phyloP scores from a whole-genome alignment of 257 asterid genomes.

The Phtheirospermum japonicum region DNA sequence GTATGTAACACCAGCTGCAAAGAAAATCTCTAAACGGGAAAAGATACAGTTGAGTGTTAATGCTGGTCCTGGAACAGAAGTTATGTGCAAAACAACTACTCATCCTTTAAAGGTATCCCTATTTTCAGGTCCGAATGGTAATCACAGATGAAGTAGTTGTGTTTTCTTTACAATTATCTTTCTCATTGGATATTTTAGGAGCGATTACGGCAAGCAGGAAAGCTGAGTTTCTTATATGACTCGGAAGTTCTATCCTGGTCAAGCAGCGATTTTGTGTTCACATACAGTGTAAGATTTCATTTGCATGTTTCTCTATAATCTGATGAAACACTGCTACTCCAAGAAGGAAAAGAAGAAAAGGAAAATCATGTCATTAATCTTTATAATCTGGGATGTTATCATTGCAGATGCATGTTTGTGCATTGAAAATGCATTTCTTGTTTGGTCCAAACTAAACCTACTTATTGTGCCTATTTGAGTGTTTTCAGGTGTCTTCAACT shows the following conservation, averaged over 20 bases:
- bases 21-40: slow-evolving; percentile 79
- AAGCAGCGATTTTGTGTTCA: slow-evolving; percentile 55
- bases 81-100: slow-evolving; percentile 58
- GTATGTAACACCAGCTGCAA: slow-evolving; percentile 81
- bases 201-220: slow-evolving; percentile 60
- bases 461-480: slow-evolving; percentile 14
- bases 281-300: slow-evolving; percentile 52
- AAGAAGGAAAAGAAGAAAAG: neutral
- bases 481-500: slow-evolving; percentile 59
- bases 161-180: slow-evolving; percentile 11
- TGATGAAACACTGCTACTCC: neutral
- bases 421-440: slow-evolving; percentile 10
- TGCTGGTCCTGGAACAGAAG: slow-evolving; percentile 64
- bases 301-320: neutral
- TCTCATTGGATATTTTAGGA: slow-evolving; percentile 46
- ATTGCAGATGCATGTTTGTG: slow-evolving; percentile 1
- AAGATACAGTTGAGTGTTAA: slow-evolving; percentile 66
- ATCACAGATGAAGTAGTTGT: slow-evolving; percentile 17
- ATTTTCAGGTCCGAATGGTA: slow-evolving; percentile 18
- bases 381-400: neutral
- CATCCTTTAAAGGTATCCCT: slow-evolving; percentile 81
- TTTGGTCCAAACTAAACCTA: slow-evolving; percentile 10
- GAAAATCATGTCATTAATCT: slow-evolving; percentile 10
- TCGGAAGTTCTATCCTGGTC: slow-evolving; percentile 88
- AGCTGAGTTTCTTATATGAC: slow-evolving; percentile 59